phyloP scores from a whole-genome alignment of 1,284 basidiomycete species.

The Cutaneotrichosporon sp. region DNA sequence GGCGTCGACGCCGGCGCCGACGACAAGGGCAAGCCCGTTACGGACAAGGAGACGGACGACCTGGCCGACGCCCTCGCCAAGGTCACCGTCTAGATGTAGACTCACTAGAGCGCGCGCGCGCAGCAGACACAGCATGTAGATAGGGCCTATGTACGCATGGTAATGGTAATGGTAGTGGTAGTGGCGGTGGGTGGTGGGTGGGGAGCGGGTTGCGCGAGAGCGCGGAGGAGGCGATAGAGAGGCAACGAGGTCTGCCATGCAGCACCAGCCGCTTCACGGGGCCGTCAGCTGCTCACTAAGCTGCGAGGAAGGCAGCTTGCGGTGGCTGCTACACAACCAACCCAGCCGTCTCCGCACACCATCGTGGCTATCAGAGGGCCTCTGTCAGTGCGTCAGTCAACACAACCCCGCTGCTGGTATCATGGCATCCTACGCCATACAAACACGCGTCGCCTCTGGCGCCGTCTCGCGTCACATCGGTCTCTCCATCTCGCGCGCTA shows the following conservation, averaged over 20 bases:
- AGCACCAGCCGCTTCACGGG: no score
- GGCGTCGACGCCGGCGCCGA: conserved; percentile 42
- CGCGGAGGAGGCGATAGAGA: no score
- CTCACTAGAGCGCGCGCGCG: not conserved
- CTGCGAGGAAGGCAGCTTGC: no score
- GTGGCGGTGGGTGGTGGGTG: not conserved
- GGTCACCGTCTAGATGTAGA: conserved; percentile 32
- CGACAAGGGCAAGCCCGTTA: conserved; percentile 32
- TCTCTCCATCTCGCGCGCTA: conserved; percentile 5
- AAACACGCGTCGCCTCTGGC: not conserved
- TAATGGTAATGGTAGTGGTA: not conserved
- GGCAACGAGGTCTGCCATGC: no score
- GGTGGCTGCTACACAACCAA: no score
- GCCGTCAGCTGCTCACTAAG: no score
- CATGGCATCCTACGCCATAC: conserved; percentile 16
- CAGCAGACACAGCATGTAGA: not conserved
- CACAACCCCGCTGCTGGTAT: conserved; percentile 11
- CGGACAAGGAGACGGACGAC: conserved; percentile 46
- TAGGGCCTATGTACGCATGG: conserved; percentile 5
- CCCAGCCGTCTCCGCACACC: no score
- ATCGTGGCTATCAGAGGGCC: not conserved
- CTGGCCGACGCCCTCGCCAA: conserved; percentile 46
- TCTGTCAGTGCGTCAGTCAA: not conserved
- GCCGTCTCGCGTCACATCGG: not conserved
- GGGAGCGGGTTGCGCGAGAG: no score